Conservation (phyloP, 257 asterid species). For the Ehretia macrophylla region DNA sequence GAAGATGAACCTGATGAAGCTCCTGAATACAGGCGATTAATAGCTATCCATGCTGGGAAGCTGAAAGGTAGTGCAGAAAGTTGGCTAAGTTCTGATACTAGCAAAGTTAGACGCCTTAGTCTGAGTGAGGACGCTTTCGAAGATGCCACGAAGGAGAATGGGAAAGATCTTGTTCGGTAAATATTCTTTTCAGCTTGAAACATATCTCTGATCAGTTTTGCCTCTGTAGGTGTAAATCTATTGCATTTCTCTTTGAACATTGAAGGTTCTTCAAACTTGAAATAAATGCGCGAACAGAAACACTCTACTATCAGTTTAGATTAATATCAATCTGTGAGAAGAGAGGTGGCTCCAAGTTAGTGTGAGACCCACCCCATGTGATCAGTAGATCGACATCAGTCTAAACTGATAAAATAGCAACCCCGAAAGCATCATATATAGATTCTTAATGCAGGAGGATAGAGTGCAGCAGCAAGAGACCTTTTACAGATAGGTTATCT, state of each 20-base stretch:
- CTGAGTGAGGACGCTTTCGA: constrained; percentile 24
- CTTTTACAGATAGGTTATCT: too few species aligned
- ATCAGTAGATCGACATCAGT: too few species aligned
- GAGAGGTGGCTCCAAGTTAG: too few species aligned
- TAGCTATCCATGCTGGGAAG: constrained; percentile 28
- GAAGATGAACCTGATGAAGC: constrained; percentile 1
- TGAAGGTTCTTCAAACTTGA: background rate
- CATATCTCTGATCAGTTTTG: background rate
- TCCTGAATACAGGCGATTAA: constrained; percentile 18
- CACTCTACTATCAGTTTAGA: too few species aligned
- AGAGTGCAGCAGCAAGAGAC: too few species aligned
- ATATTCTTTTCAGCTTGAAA: background rate
- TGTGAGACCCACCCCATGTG: too few species aligned
- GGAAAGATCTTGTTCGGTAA: constrained; percentile 23
- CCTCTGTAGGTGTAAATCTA: too few species aligned
- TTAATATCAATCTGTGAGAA: too few species aligned
- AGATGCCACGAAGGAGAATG: constrained; percentile 4
- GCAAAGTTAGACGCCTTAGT: constrained; percentile 29
- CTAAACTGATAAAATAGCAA: too few species aligned
- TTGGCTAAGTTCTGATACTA: constrained; percentile 5
- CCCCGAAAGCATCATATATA: too few species aligned
- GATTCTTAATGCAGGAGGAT: too few species aligned
- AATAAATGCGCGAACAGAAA: too few species aligned
- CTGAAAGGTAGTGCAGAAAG: constrained; percentile 12
- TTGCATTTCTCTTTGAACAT: background rate